Conservation (phyloP, 768 basidiomycete species). For the Gymnopilus dilepis region DNA sequence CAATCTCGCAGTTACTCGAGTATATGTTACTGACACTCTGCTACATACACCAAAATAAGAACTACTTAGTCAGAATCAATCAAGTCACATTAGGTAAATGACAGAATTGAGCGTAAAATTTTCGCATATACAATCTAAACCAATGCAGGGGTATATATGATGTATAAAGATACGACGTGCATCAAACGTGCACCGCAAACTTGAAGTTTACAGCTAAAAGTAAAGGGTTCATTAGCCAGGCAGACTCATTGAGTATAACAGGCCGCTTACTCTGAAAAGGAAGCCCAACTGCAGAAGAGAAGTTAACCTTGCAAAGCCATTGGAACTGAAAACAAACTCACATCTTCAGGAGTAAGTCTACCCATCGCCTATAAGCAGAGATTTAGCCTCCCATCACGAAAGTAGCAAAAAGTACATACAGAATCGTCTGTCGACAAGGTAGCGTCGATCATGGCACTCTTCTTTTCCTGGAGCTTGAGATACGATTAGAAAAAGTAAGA, state of each 20-base stretch:
- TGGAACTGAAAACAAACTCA: constrained; percentile 35
- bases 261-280: constrained; percentile 55
- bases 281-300: constrained; percentile 50
- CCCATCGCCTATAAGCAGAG: constrained; percentile 77
- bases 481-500: neutral
- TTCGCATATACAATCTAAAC: too few relatives aligned
- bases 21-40: too few relatives aligned
- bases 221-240: neutral
- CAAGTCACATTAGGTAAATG: too few relatives aligned
- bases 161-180: too few relatives aligned
- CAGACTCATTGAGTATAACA: too few relatives aligned
- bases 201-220: constrained; percentile 1
- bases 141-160: neutral
- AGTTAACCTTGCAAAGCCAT: constrained; percentile 10
- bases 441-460: constrained; percentile 92
- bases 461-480: constrained; percentile 89
- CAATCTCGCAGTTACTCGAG: too few relatives aligned
- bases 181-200: too few relatives aligned
- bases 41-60: too few relatives aligned
- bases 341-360: constrained; percentile 86
- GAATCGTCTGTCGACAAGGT: constrained; percentile 84
- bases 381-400: neutral
- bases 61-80: too few relatives aligned
- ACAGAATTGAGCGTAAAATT: too few relatives aligned
- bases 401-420: constrained; percentile 42